phyloP scores from a whole-genome alignment of 1,284 basidiomycete species.

The Rhodotorula sp. region DNA sequence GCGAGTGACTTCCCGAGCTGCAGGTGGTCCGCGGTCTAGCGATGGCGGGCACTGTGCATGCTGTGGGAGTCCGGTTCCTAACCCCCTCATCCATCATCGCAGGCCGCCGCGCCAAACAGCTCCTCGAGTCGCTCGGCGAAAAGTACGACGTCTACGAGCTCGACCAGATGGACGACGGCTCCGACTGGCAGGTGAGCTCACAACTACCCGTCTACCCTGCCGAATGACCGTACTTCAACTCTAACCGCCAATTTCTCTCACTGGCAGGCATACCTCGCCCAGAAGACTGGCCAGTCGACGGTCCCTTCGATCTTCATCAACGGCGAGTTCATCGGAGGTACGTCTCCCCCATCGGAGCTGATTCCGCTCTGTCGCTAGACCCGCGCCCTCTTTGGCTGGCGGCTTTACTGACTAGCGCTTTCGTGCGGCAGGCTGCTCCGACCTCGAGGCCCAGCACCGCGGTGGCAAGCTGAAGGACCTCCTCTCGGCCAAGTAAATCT shows the following conservation, averaged over 20 bases:
- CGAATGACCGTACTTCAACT: too few species aligned
- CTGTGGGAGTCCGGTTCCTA: too few species aligned
- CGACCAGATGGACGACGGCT: slow-evolving; percentile 47
- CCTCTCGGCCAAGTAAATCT: slow-evolving; percentile 14
- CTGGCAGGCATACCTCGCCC: slow-evolving; percentile 47
- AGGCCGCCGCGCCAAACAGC: slow-evolving; percentile 45
- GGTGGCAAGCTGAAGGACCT: slow-evolving; percentile 49
- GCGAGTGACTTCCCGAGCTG: too few species aligned
- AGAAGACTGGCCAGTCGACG: slow-evolving; percentile 52
- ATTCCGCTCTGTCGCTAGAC: too few species aligned
- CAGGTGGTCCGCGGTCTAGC: too few species aligned
- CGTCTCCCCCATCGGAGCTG: background rate
- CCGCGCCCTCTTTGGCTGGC: background rate
- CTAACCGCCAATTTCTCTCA: background rate
- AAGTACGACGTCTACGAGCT: slow-evolving; percentile 48
- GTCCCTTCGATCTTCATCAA: slow-evolving; percentile 53
- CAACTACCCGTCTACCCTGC: background rate
- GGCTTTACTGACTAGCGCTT: background rate
- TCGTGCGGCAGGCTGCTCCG: slow-evolving; percentile 28
- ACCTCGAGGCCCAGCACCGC: slow-evolving; percentile 38
- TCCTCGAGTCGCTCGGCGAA: slow-evolving; percentile 46
- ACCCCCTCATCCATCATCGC: background rate
- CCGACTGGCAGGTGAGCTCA: slow-evolving; percentile 34
- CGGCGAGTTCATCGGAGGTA: slow-evolving; percentile 49
- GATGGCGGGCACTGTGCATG: too few species aligned